phyloP scores from a whole-genome alignment of 1,139 yeast species.

The Yamadazyma friedrichii region DNA sequence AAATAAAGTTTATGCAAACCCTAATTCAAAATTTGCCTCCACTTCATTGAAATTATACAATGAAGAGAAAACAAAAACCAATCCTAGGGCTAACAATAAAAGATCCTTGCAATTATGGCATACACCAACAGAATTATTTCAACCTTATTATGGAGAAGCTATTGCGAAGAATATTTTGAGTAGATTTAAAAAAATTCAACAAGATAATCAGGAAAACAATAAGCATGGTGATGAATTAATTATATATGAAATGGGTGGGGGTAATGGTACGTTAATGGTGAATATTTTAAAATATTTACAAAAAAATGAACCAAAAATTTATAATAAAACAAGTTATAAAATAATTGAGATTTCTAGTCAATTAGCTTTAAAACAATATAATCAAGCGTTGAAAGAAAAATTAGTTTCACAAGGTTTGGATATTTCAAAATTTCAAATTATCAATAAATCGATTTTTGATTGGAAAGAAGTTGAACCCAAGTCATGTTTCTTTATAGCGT shows the following conservation, averaged over 20 bases:
- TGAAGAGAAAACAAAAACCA: conserved; percentile 24
- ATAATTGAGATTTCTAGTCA: conserved; percentile 76
- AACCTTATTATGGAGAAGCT: conserved; percentile 83
- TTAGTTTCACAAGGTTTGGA: conserved; percentile 40
- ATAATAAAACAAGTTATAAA: conserved; percentile 63
- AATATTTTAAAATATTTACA: conserved; percentile 71
- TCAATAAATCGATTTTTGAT: conserved; percentile 72
- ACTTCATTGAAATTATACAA: conserved; percentile 32
- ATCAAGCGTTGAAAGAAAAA: conserved; percentile 35
- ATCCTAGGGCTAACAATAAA: conserved; percentile 19
- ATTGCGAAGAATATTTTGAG: conserved; percentile 70
- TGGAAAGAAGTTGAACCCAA: conserved; percentile 66
- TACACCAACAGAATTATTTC: conserved; percentile 84
- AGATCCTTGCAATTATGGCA: conserved; percentile 78
- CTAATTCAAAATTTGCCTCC: conserved; percentile 30
- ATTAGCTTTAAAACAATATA: conserved; percentile 62
- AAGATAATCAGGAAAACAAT: conserved; percentile 33
- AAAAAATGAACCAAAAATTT: conserved; percentile 67
- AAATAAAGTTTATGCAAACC: conserved; percentile 15
- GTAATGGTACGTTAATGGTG: conserved; percentile 83
- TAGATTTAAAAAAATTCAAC: conserved; percentile 52
- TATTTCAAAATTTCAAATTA: conserved; percentile 54
- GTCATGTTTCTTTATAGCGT: conserved; percentile 77
- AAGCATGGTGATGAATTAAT: conserved; percentile 57
- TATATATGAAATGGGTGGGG: conserved; percentile 89